Conservation (phyloP, 495 filamentous ascomycete species). For the Staphylotrichum longicolle region DNA sequence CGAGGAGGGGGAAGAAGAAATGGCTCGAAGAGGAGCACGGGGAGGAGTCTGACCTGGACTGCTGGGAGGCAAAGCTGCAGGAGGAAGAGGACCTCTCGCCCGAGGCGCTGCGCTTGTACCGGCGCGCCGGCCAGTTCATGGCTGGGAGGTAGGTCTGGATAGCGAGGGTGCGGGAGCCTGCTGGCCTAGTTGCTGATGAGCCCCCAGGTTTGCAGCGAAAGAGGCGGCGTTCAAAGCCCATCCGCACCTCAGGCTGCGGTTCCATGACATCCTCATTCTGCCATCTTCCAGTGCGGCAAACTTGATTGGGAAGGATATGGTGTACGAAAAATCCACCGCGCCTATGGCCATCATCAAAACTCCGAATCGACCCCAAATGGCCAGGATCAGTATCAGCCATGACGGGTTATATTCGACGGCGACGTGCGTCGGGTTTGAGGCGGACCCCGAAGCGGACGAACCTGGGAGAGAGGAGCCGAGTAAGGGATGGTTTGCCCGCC, state of each 20-base stretch:
- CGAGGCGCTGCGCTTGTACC: background rate
- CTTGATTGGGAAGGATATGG: background rate
- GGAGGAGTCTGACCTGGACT: no score
- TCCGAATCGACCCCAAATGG: slow-evolving; percentile 19
- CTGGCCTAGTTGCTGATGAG: background rate
- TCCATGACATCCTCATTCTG: slow-evolving; percentile 48
- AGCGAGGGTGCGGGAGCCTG: background rate
- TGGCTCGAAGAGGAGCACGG: no score
- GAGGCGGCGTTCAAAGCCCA: slow-evolving; percentile 65
- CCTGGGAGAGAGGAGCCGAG: background rate
- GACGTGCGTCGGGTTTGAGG: slow-evolving; percentile 31
- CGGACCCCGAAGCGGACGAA: background rate
- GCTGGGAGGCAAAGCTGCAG: no score
- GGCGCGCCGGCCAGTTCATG: slow-evolving; percentile 35
- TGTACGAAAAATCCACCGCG: background rate
- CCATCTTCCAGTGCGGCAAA: background rate
- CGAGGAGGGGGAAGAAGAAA: no score
- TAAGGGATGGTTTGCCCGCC: background rate
- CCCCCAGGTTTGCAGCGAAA: slow-evolving; percentile 58
- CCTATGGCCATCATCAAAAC: slow-evolving; percentile 16
- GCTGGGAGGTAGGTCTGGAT: slow-evolving; percentile 47
- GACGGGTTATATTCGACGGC: slow-evolving; percentile 39
- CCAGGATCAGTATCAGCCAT: slow-evolving; percentile 39
- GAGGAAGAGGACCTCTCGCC: no score
- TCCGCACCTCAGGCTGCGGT: slow-evolving; percentile 40